Evolutionary conservation across 495 filamentous ascomycete species (phyloP).

Genomic region (Annulohypoxylon nitens): DNA sequence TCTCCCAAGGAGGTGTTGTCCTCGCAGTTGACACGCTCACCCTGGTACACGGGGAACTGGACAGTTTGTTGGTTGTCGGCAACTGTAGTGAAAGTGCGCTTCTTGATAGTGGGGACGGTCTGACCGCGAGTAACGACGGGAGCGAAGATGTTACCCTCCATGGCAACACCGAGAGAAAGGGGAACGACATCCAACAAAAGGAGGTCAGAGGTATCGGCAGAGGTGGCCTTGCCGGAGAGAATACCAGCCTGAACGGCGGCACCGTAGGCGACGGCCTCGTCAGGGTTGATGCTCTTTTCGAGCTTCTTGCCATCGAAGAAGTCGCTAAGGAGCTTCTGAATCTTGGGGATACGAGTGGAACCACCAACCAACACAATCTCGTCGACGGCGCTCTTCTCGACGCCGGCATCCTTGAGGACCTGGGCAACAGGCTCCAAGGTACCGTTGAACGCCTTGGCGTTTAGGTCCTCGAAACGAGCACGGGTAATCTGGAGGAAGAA

Average conservation of each 20-base stretch:
- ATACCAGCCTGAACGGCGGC: constrained; percentile 99
- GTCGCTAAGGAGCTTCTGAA: constrained; percentile 98
- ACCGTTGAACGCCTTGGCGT: constrained; percentile 94
- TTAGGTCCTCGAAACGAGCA: constrained; percentile 99
- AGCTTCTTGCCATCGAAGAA: constrained; percentile 99
- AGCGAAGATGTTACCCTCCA: constrained; percentile 99
- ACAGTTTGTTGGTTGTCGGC: constrained; percentile 97
- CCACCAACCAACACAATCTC: constrained; percentile 99
- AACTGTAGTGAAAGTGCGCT: constrained; percentile 97
- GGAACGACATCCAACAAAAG: constrained; percentile 96
- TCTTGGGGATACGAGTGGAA: constrained; percentile 98
- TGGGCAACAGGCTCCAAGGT: constrained; percentile 99
- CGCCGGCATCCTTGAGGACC: constrained; percentile 95
- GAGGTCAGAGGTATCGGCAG: constrained; percentile 94
- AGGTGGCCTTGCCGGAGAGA: constrained; percentile 95
- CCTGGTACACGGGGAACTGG: constrained; percentile 98
- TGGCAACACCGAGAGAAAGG: constrained; percentile 98
- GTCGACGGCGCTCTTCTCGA: constrained; percentile 94
- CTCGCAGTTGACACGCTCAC: constrained; percentile 99
- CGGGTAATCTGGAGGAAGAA: constrained; percentile 99
- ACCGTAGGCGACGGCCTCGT: constrained; percentile 99
- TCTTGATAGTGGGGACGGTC: constrained; percentile 94
- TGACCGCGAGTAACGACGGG: constrained; percentile 92
- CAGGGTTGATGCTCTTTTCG: constrained; percentile 99
- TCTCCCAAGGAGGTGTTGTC: constrained; percentile 99